Base-by-base conservation (phyloP, 768 basidiomycete genomes). In the Rossbeevera mucosa region DNA sequence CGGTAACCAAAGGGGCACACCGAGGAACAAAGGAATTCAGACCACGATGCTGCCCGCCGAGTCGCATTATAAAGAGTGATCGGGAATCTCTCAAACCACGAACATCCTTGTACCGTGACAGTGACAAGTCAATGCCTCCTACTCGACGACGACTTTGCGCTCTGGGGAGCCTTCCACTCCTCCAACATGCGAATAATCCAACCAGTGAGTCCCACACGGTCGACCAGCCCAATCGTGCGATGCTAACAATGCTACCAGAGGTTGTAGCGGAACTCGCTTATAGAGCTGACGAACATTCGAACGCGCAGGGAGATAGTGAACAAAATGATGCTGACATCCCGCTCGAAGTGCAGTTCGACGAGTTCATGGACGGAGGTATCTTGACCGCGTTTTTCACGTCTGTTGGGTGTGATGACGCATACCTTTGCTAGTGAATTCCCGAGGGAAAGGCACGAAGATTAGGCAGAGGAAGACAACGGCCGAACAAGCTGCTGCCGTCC, bases 241-340 rank as follows among this genome's bases (percentile, higher is more conserved):
- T 20, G 30, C 30, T 30, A 48, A 16, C n/a, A 12, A 40, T 12
- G 7, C 7, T 11, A 26, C 18, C 51, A 66, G 65, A 62, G 36
- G 60, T 66, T 5, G 53, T 65, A 47, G 60, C 63, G 12, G 64
- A 66, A 44, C 55, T 66, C 16, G 64, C 64, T 14, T 66, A 63
- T 26, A 57, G 58, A 24, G 26, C 58, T 16, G 63, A 66, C 20
- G 24, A 44, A 22, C 58, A 40, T 18, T 47, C 16, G 13, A 52
- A 51, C 9, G 25, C 13, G 24, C 44, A 9, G 31, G 31, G 2
- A 7, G 50, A 48, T 5, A 30, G 26, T 1, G 18, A 12, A 13
- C 47, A 40, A 24, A 11, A 18, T 13, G 42, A 47, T 14, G 8
- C 44, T 29, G 51, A 51, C 21, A 26, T 30, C 12, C 63, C 63